Evolutionary conservation across 257 asterid genomes (phyloP).

Genomic region (Solanum sitiens): DNA sequence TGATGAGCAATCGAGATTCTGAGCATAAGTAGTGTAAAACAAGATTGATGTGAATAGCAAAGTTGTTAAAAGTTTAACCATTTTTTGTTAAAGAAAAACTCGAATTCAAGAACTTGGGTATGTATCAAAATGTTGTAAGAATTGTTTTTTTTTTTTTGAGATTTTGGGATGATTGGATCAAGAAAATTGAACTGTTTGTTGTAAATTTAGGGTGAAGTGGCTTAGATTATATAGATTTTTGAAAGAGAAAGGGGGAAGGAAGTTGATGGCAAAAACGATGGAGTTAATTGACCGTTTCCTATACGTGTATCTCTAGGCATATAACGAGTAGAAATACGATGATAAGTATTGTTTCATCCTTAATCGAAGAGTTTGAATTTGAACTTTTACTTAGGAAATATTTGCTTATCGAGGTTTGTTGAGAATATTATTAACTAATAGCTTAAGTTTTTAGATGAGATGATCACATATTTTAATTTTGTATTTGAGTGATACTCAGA

Average conservation of each 20-base stretch:
- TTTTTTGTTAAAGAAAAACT: background rate
- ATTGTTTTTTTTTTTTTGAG: too few relatives aligned
- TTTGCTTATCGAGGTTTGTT: too few relatives aligned
- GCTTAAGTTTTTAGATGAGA: too few relatives aligned
- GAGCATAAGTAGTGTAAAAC: slow-evolving; percentile 7
- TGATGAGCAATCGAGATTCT: slow-evolving; percentile 17
- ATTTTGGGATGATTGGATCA: background rate
- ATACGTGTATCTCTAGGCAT: background rate
- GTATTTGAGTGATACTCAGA: too few relatives aligned
- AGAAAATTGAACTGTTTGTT: background rate
- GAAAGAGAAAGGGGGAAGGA: background rate
- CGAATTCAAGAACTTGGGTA: background rate
- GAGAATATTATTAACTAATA: too few relatives aligned
- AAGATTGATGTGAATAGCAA: slow-evolving; percentile 9
- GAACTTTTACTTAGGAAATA: too few relatives aligned
- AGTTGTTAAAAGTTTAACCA: slow-evolving; percentile 7
- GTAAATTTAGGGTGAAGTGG: background rate
- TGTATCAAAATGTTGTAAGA: background rate
- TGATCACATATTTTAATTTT: too few relatives aligned
- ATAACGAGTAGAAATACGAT: background rate
- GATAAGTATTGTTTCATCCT: too few relatives aligned
- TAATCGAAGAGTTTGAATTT: background rate
- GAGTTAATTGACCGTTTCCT: slow-evolving; percentile 1
- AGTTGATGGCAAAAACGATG: background rate
- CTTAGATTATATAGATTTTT: background rate